Percentiles rank a stretch among this genome's conserved stretches.
Conservation (phyloP, 257 asterid species). For the Solanum tarijense region DNA sequence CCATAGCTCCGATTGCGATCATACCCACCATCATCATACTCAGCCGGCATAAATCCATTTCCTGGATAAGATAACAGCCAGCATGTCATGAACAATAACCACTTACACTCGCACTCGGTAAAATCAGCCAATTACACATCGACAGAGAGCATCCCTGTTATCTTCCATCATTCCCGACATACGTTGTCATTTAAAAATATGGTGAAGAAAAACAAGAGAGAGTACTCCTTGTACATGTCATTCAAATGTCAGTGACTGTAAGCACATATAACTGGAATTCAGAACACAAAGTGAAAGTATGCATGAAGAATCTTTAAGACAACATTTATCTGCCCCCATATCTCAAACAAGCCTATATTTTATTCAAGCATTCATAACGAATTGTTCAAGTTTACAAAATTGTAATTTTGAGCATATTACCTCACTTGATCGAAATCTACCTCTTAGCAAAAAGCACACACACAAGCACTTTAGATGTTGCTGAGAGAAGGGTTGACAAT, state of each 20-base stretch:
- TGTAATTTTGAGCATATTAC: neutral
- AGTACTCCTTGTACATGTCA: neutral
- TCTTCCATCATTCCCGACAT: neutral
- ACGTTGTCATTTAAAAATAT: neutral
- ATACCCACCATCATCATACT: slow-evolving; percentile 77
- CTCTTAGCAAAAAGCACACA: neutral
- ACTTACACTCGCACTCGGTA: neutral
- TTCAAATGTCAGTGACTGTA: neutral
- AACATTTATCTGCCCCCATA: neutral
- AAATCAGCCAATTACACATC: neutral
- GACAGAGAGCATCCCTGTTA: neutral
- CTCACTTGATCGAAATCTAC: neutral
- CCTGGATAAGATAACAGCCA: slow-evolving; percentile 27
- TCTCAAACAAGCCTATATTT: neutral
- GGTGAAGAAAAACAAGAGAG: neutral
- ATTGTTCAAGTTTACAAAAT: neutral
- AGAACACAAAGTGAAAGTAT: neutral
- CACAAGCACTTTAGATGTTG: neutral
- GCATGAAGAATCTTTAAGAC: neutral
- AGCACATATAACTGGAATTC: neutral
- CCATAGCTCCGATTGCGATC: slow-evolving; percentile 45
- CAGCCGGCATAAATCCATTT: slow-evolving; percentile 45
- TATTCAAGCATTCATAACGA: neutral
- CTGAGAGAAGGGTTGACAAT: neutral
- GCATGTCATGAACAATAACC: neutral